Evolutionary conservation across 2,329 filamentous ascomycete genomes (phyloP).

Genomic region (Fusarium sp.): DNA sequence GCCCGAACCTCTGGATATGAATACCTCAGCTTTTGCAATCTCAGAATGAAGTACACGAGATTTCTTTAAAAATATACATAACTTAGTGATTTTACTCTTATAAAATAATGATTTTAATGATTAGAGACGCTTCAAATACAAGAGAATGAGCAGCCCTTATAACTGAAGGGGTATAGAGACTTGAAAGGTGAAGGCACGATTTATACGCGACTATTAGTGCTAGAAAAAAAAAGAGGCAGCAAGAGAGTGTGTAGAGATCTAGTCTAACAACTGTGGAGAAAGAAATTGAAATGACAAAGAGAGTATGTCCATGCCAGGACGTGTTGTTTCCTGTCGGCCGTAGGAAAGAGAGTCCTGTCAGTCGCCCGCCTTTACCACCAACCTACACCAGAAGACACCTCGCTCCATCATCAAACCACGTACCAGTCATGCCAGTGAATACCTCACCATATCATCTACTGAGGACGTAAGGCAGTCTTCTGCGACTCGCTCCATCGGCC

Average conservation of each 20-base stretch:
- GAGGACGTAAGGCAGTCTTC: conserved; percentile 30
- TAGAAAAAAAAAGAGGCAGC: neutral
- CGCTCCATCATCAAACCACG: neutral
- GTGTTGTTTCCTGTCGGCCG: neutral
- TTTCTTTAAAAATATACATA: neutral
- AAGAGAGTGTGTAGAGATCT: neutral
- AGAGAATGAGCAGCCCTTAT: neutral
- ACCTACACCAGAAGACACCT: neutral
- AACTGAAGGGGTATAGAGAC: neutral
- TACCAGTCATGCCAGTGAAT: neutral
- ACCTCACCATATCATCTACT: neutral
- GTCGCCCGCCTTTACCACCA: neutral
- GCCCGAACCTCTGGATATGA: neutral
- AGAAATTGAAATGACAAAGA: neutral
- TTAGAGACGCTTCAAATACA: neutral
- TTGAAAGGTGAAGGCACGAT: neutral
- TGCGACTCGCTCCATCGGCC: conserved; percentile 35
- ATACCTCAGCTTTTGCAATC: neutral
- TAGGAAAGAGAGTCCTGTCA: neutral
- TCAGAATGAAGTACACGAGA: neutral
- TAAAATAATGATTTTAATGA: neutral
- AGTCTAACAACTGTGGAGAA: neutral
- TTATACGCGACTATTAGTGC: neutral
- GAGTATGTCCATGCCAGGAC: neutral
- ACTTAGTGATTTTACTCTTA: too few species aligned